Conservation (phyloP, 352 stramenopile species). For the Peronospora destructor region DNA sequence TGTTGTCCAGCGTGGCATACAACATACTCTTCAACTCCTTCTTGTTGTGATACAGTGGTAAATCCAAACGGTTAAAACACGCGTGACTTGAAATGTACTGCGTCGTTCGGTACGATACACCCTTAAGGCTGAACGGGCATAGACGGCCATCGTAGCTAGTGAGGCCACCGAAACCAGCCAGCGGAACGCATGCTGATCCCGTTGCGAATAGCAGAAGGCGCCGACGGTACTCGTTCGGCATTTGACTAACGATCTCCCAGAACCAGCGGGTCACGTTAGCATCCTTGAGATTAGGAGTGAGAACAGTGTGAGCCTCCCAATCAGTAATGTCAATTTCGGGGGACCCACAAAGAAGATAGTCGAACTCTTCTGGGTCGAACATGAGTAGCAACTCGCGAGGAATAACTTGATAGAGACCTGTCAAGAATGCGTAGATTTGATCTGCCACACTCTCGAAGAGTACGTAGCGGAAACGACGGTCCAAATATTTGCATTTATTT, state of each 20-base stretch:
- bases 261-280: constrained; percentile 78
- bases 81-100: constrained; percentile 70
- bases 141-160: constrained; percentile 78
- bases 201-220: constrained; percentile 78
- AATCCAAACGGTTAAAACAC: constrained; percentile 89
- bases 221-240: constrained; percentile 69
- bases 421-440: constrained; percentile 70
- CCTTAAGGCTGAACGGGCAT: constrained; percentile 70
- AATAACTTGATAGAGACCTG: constrained; percentile 94
- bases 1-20: constrained; percentile 52
- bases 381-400: constrained; percentile 90
- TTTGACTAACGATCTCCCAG: constrained; percentile 92
- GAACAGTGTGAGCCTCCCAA: constrained; percentile 87
- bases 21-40: constrained; percentile 67
- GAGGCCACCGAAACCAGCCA: constrained; percentile 60
- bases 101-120: constrained; percentile 33
- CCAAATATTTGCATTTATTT: constrained; percentile 92
- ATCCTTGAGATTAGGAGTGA: constrained; percentile 41
- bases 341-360: constrained; percentile 94
- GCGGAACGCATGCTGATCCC: constrained; percentile 66
- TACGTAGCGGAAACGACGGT: constrained; percentile 65
- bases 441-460: constrained; percentile 52
- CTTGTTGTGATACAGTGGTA: constrained; percentile 90
- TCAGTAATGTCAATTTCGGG: constrained; percentile 94
- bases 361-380: constrained; percentile 96